Base-by-base conservation (phyloP, 2,329 filamentous ascomycete species). In the Colletotrichum gigasporum region DNA sequence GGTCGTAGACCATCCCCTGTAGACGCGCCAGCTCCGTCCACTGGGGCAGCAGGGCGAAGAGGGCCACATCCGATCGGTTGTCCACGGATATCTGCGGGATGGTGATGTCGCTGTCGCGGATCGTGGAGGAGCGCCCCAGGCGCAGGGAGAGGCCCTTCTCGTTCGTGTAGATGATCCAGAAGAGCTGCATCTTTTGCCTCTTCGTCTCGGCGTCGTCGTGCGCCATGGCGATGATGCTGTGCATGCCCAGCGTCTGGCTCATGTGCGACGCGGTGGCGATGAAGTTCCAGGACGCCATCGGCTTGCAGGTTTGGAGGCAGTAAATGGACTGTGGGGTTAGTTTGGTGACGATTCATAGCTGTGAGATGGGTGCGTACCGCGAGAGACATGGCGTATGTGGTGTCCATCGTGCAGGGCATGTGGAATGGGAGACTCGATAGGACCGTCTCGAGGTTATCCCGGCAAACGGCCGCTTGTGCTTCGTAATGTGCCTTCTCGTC, bases 91-190 rank as follows among this genome's bases (percentile, higher is more conserved):
- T 28, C 0, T 37, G 51, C 4, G 67, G 63, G 4, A 72, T 20
- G 0, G 72, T 73, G 18, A 74, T 68, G 18, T 74, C 71, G 16
- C 55, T 58, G 7, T 74, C 72, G 11, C 72, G 69, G 12, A 74
- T 68, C 0, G 65, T 70, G 0, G 71, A 72, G 2, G 72, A 65
- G 1, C 71, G 69, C 0, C 71, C 72, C 2, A 74, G 60, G 7
- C 71, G 69, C 8, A 74, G 60, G 0, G 71, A 68, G 1, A 74
- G 60, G 0, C 57, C 63, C 44, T 73, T 73, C 14, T 74, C 73
- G 1, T 62, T 58, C 5, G 63, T 48, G 41, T 73, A 74, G 1
- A 72, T 64, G 6, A 65, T 56, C 73, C 72, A 74, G 39, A 74
- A 74, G 1, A 74, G 53, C 7, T 58, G 42, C 4, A 45, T 60